phyloP scores from a whole-genome alignment of 192 early-diverging fungal genomes.

The Ambispora gerdemannii region DNA sequence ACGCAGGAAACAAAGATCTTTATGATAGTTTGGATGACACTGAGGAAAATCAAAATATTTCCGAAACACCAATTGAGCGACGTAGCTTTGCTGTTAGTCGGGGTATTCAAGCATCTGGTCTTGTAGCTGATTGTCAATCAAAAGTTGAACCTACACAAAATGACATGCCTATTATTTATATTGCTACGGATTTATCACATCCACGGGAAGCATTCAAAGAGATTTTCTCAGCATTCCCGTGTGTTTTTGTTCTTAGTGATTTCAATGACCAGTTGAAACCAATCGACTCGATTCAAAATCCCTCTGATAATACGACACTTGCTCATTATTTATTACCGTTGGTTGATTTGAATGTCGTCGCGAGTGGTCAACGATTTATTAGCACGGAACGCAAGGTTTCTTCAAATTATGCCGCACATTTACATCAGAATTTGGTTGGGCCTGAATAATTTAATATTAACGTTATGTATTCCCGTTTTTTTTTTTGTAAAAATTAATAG shows the following conservation, averaged over 20 bases:
- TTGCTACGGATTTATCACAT: conserved; percentile 40
- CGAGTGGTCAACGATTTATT: conserved; percentile 49
- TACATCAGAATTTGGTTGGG: conserved; percentile 20
- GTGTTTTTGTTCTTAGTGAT: conserved; percentile 52
- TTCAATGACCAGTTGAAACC: conserved; percentile 39
- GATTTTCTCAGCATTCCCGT: conserved; percentile 41
- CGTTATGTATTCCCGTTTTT: too few relatives aligned
- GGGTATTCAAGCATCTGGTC: background rate
- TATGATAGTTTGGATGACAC: background rate
- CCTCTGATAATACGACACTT: conserved; percentile 43
- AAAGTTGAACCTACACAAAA: background rate
- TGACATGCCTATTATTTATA: conserved; percentile 32
- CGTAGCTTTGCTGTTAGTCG: background rate
- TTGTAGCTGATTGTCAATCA: background rate
- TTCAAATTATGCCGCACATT: conserved; percentile 27
- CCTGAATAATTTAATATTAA: background rate
- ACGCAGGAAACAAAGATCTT: background rate
- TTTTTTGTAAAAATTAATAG: too few relatives aligned
- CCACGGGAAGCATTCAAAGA: conserved; percentile 12
- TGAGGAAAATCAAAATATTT: background rate
- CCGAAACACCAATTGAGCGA: too few relatives aligned
- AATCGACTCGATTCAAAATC: conserved; percentile 38
- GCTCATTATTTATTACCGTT: conserved; percentile 51
- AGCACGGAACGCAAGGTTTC: conserved; percentile 52
- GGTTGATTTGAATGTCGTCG: conserved; percentile 51